Evolutionary conservation across 2,329 filamentous ascomycete genomes (phyloP), one percentile per base, ranked within the genome.

Genomic region (Harringtonia lauricola): DNA sequence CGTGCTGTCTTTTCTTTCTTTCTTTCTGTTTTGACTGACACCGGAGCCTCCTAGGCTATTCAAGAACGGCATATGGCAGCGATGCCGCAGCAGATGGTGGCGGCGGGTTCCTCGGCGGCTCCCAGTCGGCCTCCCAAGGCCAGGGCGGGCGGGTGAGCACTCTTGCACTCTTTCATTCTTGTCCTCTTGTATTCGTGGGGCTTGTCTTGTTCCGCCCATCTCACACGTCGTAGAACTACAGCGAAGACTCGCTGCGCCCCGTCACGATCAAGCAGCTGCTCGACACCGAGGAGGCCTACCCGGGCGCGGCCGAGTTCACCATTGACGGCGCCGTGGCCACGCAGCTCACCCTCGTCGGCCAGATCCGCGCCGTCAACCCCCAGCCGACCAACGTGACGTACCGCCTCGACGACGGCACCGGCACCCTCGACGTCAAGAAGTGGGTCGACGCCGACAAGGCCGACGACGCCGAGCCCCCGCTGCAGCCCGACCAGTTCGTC

Each of bases 191-290:
- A 5, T 24, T 1, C 26, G 1, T 33, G 3, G 17, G 2, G 12
- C 3, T 21, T 33, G 18, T 19, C 12, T 38, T 14, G 18, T 29
- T 12, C 15, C 29, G 7, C 22, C 9, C 8, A 29, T 17, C n/a
- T 15, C 18, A 29, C 24, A 17, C 14, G 8, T 19, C 2, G 22
- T 47, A 79, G 72, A 66, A 69, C 47, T 83, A 83, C 60, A 73
- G 75, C 53, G 86, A 94, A 63, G 87, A 95, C 56, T 89, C 87
- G 18, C 75, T 98, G 42, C 84, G 92, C 36, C 89, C 92, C 1
- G 85, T 95, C 38, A 98, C 92, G 12, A 86, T 96, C 65, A 95
- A 95, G 64, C 92, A 98, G 65, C 76, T 95, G 46, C 70, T 89
- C 57, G 86, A 94, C 50, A 86, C 87, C 51, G 74, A 83, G 50